Evolutionary conservation across 2,329 filamentous ascomycete species (phyloP).

Genomic region (Scedosporium dehoogii): DNA sequence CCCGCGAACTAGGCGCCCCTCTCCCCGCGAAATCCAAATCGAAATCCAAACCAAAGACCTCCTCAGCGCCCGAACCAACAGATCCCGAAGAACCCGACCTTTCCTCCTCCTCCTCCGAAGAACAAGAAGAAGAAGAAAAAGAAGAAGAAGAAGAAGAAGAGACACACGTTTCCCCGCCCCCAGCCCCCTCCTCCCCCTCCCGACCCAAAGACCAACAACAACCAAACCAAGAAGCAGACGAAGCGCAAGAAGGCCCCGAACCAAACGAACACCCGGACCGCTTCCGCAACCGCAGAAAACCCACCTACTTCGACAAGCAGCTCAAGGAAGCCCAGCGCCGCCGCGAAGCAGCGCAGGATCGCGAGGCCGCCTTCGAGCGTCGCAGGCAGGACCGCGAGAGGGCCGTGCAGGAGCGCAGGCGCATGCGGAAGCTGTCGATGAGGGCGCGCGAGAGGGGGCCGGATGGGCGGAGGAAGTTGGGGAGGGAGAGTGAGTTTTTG

Average conservation of each 20-base stretch:
- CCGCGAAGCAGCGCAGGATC: constrained; percentile 26
- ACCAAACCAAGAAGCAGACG: background rate
- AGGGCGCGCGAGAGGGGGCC: constrained; percentile 58
- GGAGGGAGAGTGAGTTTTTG: constrained; percentile 68
- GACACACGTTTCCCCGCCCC: background rate
- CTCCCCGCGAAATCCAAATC: background rate
- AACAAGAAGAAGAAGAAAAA: background rate
- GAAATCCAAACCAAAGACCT: background rate
- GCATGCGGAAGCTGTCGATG: constrained; percentile 57
- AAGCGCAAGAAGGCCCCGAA: background rate
- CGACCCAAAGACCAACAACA: background rate
- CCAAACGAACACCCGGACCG: background rate
- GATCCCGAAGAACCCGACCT: constrained; percentile 1
- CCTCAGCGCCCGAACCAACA: background rate
- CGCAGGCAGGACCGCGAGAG: constrained; percentile 55
- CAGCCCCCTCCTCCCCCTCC: background rate
- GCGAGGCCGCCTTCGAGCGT: constrained; percentile 29
- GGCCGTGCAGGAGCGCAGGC: constrained; percentile 54
- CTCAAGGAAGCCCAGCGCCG: constrained; percentile 33
- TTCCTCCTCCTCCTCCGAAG: background rate
- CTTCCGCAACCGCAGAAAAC: constrained; percentile 1
- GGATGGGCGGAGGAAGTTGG: constrained; percentile 69
- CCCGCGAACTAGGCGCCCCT: constrained; percentile 16
- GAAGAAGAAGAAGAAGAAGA: background rate
- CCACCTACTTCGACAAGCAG: constrained; percentile 48